Percentiles rank a stretch among this genome's conserved stretches.
phyloP scores from a whole-genome alignment of 148 eudicot species.

The Camellia sinensis region DNA sequence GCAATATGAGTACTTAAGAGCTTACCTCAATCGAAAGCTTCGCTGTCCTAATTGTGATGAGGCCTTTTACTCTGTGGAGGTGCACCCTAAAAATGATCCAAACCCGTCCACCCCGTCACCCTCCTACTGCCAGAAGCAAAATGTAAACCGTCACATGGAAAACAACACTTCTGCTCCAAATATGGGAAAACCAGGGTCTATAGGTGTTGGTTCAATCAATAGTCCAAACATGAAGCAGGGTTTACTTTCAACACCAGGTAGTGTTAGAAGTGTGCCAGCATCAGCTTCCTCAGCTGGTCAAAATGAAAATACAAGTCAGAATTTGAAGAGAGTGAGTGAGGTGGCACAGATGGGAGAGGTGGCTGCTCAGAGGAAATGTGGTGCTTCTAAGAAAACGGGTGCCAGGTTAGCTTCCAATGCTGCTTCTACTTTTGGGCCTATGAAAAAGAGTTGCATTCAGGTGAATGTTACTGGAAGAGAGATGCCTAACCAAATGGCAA shows the following conservation, averaged over 20 bases:
- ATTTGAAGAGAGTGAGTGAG: constrained; percentile 40
- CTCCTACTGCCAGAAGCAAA: constrained; percentile 18
- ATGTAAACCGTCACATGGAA: neutral
- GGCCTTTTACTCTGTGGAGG: constrained; percentile 51
- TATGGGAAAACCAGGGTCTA: neutral
- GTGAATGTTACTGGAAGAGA: constrained; percentile 13
- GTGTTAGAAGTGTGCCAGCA: constrained; percentile 12
- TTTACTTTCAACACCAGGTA: neutral
- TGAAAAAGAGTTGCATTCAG: neutral
- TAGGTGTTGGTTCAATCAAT: constrained; percentile 1
- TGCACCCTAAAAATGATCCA: constrained; percentile 19
- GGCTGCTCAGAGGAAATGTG: neutral
- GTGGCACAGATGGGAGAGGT: constrained; percentile 20
- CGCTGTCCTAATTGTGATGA: constrained; percentile 47
- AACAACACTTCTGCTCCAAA: neutral
- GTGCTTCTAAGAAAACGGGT: neutral
- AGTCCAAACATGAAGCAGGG: neutral
- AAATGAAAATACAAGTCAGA: constrained; percentile 33
- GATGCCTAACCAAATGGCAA: constrained; percentile 14
- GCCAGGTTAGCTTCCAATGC: neutral
- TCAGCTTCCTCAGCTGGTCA: constrained; percentile 31
- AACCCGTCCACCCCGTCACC: constrained; percentile 2
- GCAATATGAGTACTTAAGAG: constrained; percentile 54
- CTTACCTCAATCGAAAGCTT: constrained; percentile 54
- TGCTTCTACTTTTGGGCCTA: constrained; percentile 10